phyloP scores from a whole-genome alignment of 2,329 filamentous ascomycete genomes.

The Diaporthe sp. region DNA sequence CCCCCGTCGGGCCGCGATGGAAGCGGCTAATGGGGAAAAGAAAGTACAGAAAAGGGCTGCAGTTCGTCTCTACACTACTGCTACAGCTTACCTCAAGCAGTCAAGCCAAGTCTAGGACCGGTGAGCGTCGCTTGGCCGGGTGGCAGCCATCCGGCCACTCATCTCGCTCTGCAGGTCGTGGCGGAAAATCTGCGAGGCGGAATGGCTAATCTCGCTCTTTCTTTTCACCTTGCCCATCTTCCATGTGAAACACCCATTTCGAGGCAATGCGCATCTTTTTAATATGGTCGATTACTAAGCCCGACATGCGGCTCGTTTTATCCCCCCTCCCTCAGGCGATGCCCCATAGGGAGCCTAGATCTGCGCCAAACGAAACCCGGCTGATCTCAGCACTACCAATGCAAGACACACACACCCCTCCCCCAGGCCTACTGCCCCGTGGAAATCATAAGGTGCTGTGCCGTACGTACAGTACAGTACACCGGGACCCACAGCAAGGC shows the following conservation, averaged over 20 bases:
- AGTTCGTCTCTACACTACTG: background rate
- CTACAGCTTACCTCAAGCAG: constrained; percentile 2
- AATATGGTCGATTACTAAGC: constrained; percentile 24
- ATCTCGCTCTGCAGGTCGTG: background rate
- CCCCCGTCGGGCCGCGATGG: background rate
- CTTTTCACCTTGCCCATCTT: background rate
- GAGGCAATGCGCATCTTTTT: background rate
- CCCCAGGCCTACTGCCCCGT: background rate
- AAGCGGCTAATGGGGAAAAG: background rate
- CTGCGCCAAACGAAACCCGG: constrained; percentile 18
- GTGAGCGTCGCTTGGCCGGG: constrained; percentile 13
- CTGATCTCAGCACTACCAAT: constrained; percentile 30
- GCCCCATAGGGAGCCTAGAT: constrained; percentile 20
- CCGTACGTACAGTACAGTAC: constrained; percentile 11
- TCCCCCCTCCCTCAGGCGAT: constrained; percentile 14
- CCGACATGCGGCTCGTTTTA: constrained; percentile 19
- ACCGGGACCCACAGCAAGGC: constrained; percentile 1
- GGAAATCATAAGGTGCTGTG: background rate
- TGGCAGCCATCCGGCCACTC: background rate
- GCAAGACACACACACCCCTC: constrained; percentile 21
- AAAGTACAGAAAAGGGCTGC: background rate
- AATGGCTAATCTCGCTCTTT: constrained; percentile 5
- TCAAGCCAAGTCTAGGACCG: constrained; percentile 1
- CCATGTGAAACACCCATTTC: constrained; percentile 5
- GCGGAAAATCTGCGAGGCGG: constrained; percentile 10